A percentile compares a stretch with the other conserved stretches of the same genome.
Evolutionary conservation across 2,329 filamentous ascomycete species (phyloP).

Genomic region (Fusarium sulawesiense): DNA sequence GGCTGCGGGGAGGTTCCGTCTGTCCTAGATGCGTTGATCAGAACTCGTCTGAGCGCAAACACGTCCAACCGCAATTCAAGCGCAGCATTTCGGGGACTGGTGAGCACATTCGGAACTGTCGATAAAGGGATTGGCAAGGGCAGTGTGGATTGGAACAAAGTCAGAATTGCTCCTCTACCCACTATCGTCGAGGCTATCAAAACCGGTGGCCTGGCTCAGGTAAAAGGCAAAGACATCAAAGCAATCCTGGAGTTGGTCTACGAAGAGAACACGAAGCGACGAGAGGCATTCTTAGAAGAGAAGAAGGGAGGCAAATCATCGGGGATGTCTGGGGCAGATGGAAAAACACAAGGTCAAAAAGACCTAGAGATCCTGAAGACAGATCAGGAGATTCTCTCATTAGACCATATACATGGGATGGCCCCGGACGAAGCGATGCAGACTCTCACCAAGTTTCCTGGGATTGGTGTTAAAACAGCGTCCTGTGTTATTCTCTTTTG

Average conservation of each 20-base stretch:
- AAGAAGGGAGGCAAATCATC: slow-evolving; percentile 32
- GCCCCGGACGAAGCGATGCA: slow-evolving; percentile 45
- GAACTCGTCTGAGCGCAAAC: slow-evolving; percentile 44
- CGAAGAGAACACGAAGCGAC: slow-evolving; percentile 40
- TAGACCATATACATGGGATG: slow-evolving; percentile 47
- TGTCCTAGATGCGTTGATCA: slow-evolving; percentile 44
- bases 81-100: slow-evolving; percentile 44
- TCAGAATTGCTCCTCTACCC: slow-evolving; percentile 41
- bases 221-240: slow-evolving; percentile 46
- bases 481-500: slow-evolving; percentile 47
- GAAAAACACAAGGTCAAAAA: slow-evolving; percentile 45
- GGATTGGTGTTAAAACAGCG: slow-evolving; percentile 46
- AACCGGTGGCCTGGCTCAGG: slow-evolving; percentile 59
- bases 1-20: slow-evolving; percentile 46
- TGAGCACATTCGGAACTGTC: slow-evolving; percentile 41
- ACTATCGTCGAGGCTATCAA: slow-evolving; percentile 70
- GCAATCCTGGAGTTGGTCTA: slow-evolving; percentile 43
- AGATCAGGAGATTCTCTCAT: slow-evolving; percentile 42
- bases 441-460: slow-evolving; percentile 44
- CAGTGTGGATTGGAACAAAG: slow-evolving; percentile 45
- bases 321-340: slow-evolving; percentile 31
- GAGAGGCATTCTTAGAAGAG: slow-evolving; percentile 42
- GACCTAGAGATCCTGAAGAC: slow-evolving; percentile 45
- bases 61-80: slow-evolving; percentile 45
- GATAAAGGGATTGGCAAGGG: slow-evolving; percentile 44